Conservation (phyloP, 495 filamentous ascomycete species). For the Xylaria scruposa region DNA sequence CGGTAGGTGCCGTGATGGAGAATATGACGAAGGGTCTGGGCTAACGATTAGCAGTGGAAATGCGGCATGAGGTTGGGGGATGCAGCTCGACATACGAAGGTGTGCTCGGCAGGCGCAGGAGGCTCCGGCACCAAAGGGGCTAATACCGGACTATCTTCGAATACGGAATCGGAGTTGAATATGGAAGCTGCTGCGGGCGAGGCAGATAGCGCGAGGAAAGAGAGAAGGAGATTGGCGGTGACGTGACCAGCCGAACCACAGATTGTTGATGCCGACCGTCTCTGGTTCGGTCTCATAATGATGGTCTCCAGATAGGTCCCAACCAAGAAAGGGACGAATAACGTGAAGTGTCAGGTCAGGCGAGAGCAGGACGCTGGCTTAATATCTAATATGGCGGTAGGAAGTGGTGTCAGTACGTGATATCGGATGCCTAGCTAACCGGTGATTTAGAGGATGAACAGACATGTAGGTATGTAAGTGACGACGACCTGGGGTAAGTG, state of each 20-base stretch:
- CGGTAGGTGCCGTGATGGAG: constrained; percentile 83
- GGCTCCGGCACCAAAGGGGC: constrained; percentile 49
- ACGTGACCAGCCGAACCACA: constrained; percentile 63
- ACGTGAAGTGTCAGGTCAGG: neutral
- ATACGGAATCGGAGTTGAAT: constrained; percentile 39
- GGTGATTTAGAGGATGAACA: too few species aligned
- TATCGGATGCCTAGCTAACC: neutral
- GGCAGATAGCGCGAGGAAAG: constrained; percentile 64
- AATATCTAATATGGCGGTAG: neutral
- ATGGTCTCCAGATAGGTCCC: constrained; percentile 37
- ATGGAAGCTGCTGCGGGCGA: constrained; percentile 43
- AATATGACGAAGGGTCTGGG: constrained; percentile 82
- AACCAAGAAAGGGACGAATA: constrained; percentile 36
- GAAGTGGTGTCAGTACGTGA: neutral
- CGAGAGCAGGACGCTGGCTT: constrained; percentile 25
- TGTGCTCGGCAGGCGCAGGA: constrained; percentile 51
- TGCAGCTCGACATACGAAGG: constrained; percentile 51
- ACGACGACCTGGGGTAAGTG: too few species aligned
- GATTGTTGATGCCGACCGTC: constrained; percentile 37
- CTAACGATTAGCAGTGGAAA: constrained; percentile 6
- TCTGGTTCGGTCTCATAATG: constrained; percentile 51
- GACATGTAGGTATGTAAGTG: too few species aligned
- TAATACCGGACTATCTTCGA: constrained; percentile 41
- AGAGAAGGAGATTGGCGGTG: constrained; percentile 65
- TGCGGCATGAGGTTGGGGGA: neutral